Conservation (phyloP, 441 rosid genomes). For the Hura crepitans region DNA sequence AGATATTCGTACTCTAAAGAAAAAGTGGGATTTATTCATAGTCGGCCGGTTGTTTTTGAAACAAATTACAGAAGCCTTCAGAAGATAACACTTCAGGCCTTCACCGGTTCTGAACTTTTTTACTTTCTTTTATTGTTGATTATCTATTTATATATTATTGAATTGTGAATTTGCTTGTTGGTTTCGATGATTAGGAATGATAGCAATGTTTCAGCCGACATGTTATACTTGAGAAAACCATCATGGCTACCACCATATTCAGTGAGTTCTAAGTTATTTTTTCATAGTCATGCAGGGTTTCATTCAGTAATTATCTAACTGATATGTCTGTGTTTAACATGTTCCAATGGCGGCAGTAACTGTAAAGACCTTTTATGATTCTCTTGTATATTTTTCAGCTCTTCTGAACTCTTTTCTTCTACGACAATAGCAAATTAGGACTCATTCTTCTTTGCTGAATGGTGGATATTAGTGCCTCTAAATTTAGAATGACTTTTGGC, state of each 20-base stretch:
- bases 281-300: slow-evolving; percentile 7
- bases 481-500: neutral
- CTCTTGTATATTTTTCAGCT: neutral
- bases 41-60: too few relatives aligned
- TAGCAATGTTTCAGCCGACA: slow-evolving; percentile 39
- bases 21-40: too few relatives aligned
- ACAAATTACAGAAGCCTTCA: too few relatives aligned
- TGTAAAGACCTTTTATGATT: neutral
- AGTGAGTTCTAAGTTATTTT: slow-evolving; percentile 41
- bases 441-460: too few relatives aligned
- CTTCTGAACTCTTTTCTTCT: neutral
- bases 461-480: neutral
- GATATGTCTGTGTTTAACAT: neutral
- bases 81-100: too few relatives aligned
- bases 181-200: slow-evolving; percentile 46
- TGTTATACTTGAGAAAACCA: slow-evolving; percentile 59
- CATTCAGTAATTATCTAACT: neutral
- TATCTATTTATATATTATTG: neutral
- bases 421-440: neutral
- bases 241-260: slow-evolving; percentile 86
- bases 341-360: neutral
- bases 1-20: too few relatives aligned
- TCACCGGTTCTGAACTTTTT: too few relatives aligned
- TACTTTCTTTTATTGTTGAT: too few relatives aligned
- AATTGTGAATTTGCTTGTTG: slow-evolving; percentile 4